phyloP scores from a whole-genome alignment of 192 early-diverging fungal genomes.

The Coemansia sp. region DNA sequence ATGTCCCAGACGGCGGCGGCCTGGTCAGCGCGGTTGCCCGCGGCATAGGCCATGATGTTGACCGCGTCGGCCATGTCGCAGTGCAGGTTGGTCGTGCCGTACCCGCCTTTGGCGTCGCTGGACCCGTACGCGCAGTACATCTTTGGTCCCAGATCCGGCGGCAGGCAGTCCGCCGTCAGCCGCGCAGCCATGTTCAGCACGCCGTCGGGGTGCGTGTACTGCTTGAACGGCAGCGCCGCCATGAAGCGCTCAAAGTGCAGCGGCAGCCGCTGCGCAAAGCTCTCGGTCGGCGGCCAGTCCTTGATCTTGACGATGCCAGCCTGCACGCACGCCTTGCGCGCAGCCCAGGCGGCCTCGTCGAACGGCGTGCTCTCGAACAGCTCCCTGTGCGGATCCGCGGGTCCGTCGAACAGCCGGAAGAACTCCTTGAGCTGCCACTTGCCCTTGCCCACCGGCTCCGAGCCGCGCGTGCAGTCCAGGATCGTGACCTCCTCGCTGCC shows the following conservation, averaged over 20 bases:
- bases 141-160: conserved; percentile 73
- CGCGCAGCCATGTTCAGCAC: conserved; percentile 58
- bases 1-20: conserved; percentile 69
- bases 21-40: neutral
- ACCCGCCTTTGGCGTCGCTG: conserved; percentile 47
- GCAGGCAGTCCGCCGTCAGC: conserved; percentile 55
- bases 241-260: conserved; percentile 57
- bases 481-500: conserved; percentile 53
- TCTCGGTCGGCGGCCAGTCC: conserved; percentile 66
- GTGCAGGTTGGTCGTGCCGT: conserved; percentile 72
- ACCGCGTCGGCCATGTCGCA: conserved; percentile 78
- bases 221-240: conserved; percentile 55
- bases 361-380: conserved; percentile 12
- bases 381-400: conserved; percentile 14
- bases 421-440: conserved; percentile 45
- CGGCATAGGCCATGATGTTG: conserved; percentile 68
- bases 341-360: conserved; percentile 14
- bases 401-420: conserved; percentile 54
- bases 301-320: conserved; percentile 50
- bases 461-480: conserved; percentile 51
- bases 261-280: conserved; percentile 57
- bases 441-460: conserved; percentile 10
- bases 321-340: conserved; percentile 15
- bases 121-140: conserved; percentile 72
- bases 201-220: conserved; percentile 57